Conservation (phyloP, 2,329 filamentous ascomycete species). For the Apiospora malaysiana region DNA sequence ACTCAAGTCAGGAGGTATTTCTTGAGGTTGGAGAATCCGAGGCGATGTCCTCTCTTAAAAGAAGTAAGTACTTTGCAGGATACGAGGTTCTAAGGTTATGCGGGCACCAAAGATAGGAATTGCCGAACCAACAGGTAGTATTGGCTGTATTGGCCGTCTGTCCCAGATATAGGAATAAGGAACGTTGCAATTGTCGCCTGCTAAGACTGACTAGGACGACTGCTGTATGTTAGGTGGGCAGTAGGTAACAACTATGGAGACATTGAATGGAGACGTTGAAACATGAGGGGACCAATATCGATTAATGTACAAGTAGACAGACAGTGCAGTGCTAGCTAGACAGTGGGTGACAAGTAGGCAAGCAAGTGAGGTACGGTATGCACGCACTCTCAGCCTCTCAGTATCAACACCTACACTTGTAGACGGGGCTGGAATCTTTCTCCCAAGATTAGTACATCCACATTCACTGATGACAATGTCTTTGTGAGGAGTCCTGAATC, state of each 20-base stretch:
- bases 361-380: no score
- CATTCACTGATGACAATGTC: no score
- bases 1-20: background rate
- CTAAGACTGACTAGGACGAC: background rate
- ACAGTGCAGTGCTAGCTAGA: no score
- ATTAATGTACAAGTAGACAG: no score
- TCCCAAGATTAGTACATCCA: background rate
- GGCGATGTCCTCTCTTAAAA: slow-evolving; percentile 1
- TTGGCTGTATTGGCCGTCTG: slow-evolving; percentile 8
- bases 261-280: background rate
- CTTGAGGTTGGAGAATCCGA: background rate
- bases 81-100: slow-evolving; percentile 17
- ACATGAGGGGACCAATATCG: no score
- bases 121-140: slow-evolving; percentile 5
- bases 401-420: background rate
- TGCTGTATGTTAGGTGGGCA: no score
- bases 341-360: background rate
- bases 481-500: background rate
- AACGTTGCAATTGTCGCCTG: slow-evolving; percentile 11
- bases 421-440: background rate
- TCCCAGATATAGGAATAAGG: slow-evolving; percentile 17
- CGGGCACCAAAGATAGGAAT: slow-evolving; percentile 11
- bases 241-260: no score
- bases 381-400: no score
- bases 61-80: slow-evolving; percentile 6